A percentile compares a stretch with the other conserved stretches of the same genome.
Evolutionary conservation across 441 rosid species (phyloP).

Genomic region (Theobroma grandiflorum): DNA sequence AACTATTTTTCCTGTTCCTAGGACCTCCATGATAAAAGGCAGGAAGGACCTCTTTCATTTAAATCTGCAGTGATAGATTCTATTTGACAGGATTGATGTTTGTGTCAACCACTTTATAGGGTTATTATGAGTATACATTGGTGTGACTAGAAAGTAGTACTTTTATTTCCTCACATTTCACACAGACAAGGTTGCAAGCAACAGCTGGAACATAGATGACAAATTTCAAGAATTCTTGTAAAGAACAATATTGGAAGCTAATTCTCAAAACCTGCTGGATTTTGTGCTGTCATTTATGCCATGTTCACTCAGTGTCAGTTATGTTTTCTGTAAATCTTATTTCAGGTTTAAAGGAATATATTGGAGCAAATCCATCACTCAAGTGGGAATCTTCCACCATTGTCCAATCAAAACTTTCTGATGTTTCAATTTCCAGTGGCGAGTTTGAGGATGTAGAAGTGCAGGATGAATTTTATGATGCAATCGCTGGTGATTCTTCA

Average conservation of each 20-base stretch:
- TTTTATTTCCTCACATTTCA: constrained; percentile 3
- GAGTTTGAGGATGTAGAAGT: constrained; percentile 68
- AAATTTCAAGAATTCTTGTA: constrained; percentile 7
- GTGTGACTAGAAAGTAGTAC: background rate
- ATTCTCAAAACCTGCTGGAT: background rate
- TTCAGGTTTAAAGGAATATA: constrained; percentile 92
- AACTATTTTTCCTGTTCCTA: background rate
- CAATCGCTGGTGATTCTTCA: constrained; percentile 62
- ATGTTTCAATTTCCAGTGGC: constrained; percentile 48
- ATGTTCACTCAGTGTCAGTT: constrained; percentile 11
- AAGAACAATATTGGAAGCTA: background rate
- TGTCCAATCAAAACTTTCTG: constrained; percentile 62
- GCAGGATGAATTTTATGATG: constrained; percentile 96
- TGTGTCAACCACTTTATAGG: constrained; percentile 12
- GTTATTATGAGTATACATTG: constrained; percentile 6
- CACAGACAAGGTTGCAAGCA: background rate
- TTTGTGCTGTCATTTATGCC: background rate
- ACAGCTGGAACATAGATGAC: background rate
- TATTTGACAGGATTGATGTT: background rate
- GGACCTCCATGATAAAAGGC: constrained; percentile 11
- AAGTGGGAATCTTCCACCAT: constrained; percentile 61
- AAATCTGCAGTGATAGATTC: background rate
- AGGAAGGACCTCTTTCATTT: constrained; percentile 9
- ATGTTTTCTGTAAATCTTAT: constrained; percentile 33
- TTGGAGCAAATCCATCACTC: constrained; percentile 92